Evolutionary conservation across 768 basidiomycete species (phyloP).

Genomic region (Porphyrellus cyaneotinctus): DNA sequence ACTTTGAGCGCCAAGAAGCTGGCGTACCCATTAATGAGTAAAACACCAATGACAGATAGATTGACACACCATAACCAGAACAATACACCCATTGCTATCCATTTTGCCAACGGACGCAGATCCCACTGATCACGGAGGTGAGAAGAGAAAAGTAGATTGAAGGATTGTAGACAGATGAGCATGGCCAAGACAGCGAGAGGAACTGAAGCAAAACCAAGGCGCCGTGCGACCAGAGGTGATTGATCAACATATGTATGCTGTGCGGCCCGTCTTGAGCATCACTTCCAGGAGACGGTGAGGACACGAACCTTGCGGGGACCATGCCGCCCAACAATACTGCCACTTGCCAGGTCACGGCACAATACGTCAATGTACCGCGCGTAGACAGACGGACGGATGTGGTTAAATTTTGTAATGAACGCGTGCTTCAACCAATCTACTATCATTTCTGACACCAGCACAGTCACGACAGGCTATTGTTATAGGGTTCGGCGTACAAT

Average conservation of each 20-base stretch:
- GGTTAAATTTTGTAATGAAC: slow-evolving; percentile 99
- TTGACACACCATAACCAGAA: slow-evolving; percentile 82
- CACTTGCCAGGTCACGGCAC: slow-evolving; percentile 86
- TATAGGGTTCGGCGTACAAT: not conserved
- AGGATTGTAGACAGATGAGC: slow-evolving; percentile 70
- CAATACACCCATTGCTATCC: slow-evolving; percentile 58
- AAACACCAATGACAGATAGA: slow-evolving; percentile 15
- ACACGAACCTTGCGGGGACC: slow-evolving; percentile 62
- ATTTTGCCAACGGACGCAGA: slow-evolving; percentile 46
- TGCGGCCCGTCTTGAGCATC: slow-evolving; percentile 2
- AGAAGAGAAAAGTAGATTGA: slow-evolving; percentile 55
- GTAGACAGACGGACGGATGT: slow-evolving; percentile 92
- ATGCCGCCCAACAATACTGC: slow-evolving; percentile 63
- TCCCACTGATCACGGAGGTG: slow-evolving; percentile 39
- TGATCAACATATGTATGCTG: slow-evolving; percentile 93
- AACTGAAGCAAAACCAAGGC: slow-evolving; percentile 89
- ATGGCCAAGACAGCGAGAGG: slow-evolving; percentile 84
- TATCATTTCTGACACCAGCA: slow-evolving; percentile 85
- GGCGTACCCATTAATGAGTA: not conserved
- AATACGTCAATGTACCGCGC: slow-evolving; percentile 94
- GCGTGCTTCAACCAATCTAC: slow-evolving; percentile 99
- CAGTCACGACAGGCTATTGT: slow-evolving; percentile 81
- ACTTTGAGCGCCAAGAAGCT: slow-evolving; percentile 87
- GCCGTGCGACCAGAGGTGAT: slow-evolving; percentile 88
- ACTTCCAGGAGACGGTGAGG: not conserved